phyloP scores from a whole-genome alignment of 2,329 filamentous ascomycete genomes.

The Anisogramma anomala region DNA sequence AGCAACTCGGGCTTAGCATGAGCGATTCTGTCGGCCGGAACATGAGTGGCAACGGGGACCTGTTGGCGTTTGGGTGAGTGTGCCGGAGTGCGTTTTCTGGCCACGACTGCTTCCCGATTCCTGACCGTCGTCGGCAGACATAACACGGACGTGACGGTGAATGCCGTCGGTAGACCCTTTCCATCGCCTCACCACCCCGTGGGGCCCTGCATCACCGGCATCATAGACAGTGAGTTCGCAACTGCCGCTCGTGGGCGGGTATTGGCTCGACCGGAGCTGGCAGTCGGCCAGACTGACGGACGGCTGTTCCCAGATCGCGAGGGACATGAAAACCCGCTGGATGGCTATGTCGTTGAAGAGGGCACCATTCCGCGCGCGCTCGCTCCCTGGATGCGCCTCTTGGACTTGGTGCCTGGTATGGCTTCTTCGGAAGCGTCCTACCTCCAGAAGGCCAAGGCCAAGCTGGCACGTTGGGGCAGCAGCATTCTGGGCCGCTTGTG shows the following conservation, averaged over 20 bases:
- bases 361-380: conserved; percentile 49
- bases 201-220: conserved; percentile 51
- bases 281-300: no score
- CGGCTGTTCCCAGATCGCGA: no score
- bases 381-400: conserved; percentile 43
- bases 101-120: background rate
- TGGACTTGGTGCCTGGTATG: conserved; percentile 42
- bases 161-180: conserved; percentile 41
- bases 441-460: conserved; percentile 31
- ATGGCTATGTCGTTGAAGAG: conserved; percentile 55
- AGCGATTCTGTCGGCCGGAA: conserved; percentile 45
- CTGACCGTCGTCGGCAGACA: conserved; percentile 31
- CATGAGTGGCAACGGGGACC: conserved; percentile 57
- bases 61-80: conserved; percentile 47
- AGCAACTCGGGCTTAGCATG: conserved; percentile 43
- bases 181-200: conserved; percentile 40
- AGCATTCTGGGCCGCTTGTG: conserved; percentile 50
- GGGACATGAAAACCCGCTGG: conserved; percentile 39
- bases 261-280: no score
- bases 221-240: conserved; percentile 56
- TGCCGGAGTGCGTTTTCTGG: background rate
- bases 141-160: conserved; percentile 45
- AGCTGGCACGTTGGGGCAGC: conserved; percentile 38
- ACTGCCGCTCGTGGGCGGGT: no score
- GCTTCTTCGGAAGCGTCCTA: conserved; percentile 28